Conservation (phyloP, 257 asterid species). For the Jasminum sambac region DNA sequence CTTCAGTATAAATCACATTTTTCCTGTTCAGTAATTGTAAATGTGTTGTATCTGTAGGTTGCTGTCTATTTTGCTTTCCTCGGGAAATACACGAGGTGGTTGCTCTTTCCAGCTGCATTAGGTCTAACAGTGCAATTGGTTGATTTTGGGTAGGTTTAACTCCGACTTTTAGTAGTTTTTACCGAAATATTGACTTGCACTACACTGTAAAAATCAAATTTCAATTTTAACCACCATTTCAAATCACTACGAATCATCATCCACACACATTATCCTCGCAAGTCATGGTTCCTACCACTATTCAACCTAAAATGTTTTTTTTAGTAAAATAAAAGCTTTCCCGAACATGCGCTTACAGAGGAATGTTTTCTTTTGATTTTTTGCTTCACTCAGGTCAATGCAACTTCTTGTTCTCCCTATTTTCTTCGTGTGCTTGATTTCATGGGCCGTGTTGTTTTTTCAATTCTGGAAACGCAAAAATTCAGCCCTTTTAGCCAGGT, state of each 20-base stretch:
- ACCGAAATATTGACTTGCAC: no score
- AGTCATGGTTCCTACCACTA: no score
- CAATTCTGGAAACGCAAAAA: slow-evolving; percentile 98
- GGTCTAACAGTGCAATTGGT: slow-evolving; percentile 75
- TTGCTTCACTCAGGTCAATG: slow-evolving; percentile 50
- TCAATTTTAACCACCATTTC: no score
- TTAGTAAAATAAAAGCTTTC: no score
- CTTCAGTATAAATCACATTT: slow-evolving; percentile 9
- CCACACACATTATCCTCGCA: no score
- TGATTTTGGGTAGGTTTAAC: slow-evolving; percentile 71
- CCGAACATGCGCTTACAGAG: neutral
- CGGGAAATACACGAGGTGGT: slow-evolving; percentile 94
- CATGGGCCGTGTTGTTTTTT: slow-evolving; percentile 87
- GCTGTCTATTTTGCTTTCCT: slow-evolving; percentile 89
- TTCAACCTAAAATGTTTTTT: no score
- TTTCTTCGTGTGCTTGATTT: slow-evolving; percentile 73
- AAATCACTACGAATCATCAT: no score
- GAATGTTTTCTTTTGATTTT: slow-evolving; percentile 12
- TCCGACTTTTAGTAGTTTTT: no score
- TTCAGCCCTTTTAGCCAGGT: slow-evolving; percentile 76
- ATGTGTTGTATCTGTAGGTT: slow-evolving; percentile 44
- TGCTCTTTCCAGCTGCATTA: slow-evolving; percentile 84
- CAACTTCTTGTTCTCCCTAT: slow-evolving; percentile 78
- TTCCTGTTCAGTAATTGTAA: neutral
- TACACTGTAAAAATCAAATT: no score